Conservation (phyloP, 2,329 filamentous ascomycete species). For the Fusarium dimerum region DNA sequence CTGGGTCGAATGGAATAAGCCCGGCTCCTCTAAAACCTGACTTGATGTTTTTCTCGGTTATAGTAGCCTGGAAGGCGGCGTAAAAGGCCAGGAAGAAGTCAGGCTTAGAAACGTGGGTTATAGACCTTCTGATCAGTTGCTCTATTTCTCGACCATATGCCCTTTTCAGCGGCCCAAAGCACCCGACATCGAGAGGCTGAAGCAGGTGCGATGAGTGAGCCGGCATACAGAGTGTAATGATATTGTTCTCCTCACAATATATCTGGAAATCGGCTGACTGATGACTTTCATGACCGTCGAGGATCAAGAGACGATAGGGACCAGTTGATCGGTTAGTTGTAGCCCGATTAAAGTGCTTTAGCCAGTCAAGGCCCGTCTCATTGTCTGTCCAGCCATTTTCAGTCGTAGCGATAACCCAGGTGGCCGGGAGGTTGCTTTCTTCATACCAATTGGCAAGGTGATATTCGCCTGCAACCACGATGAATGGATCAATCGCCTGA, state of each 20-base stretch:
- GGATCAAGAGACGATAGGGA: slow-evolving; percentile 37
- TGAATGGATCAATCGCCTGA: neutral
- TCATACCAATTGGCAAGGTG: slow-evolving; percentile 7
- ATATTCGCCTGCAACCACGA: slow-evolving; percentile 1
- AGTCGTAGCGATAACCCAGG: slow-evolving; percentile 32
- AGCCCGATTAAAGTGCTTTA: slow-evolving; percentile 37
- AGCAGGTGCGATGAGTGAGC: neutral
- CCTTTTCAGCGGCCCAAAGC: slow-evolving; percentile 37
- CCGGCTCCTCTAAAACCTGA: neutral
- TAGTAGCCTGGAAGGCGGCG: neutral
- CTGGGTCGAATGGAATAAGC: slow-evolving; percentile 3
- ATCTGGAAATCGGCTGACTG: slow-evolving; percentile 17
- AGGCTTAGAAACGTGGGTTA: neutral
- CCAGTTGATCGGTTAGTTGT: slow-evolving; percentile 26
- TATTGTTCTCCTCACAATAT: slow-evolving; percentile 31
- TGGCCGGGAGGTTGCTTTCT: slow-evolving; percentile 23
- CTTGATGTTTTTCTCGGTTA: neutral
- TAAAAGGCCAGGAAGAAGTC: slow-evolving; percentile 4
- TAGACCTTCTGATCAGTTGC: neutral
- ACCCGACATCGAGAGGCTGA: slow-evolving; percentile 23
- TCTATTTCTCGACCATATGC: slow-evolving; percentile 24
- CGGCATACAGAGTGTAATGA: slow-evolving; percentile 3
- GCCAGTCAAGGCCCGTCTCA: slow-evolving; percentile 34
- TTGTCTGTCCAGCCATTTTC: slow-evolving; percentile 38
- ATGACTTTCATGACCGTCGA: slow-evolving; percentile 39